These are phyloP conservation scores for Colletotrichum sp. DNA, from an alignment of 2,329 filamentous ascomycete species.

Conservation along the genomic window DNA sequence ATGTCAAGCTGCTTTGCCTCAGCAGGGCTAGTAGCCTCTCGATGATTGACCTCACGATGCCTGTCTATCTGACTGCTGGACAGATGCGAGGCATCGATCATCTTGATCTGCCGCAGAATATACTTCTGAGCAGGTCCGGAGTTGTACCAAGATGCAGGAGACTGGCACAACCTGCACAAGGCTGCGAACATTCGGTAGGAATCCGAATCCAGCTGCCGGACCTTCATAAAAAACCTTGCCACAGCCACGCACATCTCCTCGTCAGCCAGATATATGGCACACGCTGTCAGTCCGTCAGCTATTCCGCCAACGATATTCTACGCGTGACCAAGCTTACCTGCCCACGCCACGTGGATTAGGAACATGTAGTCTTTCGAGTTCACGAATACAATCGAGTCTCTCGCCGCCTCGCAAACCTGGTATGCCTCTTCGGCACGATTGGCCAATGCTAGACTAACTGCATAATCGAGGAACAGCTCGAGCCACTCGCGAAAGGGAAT, in stretches of 20 bases:
- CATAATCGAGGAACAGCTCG: slow-evolving; percentile 88
- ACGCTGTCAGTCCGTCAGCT: slow-evolving; percentile 57
- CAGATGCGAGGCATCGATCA: slow-evolving; percentile 71
- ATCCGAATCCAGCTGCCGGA: slow-evolving; percentile 80
- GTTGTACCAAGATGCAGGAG: slow-evolving; percentile 77
- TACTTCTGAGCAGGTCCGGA: slow-evolving; percentile 88
- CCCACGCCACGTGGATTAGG: slow-evolving; percentile 78
- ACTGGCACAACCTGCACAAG: slow-evolving; percentile 77
- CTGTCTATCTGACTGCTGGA: slow-evolving; percentile 6
- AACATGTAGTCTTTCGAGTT: slow-evolving; percentile 72
- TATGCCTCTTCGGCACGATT: slow-evolving; percentile 77
- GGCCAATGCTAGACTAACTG: slow-evolving; percentile 73
- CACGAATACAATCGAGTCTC: slow-evolving; percentile 83
- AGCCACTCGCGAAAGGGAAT: slow-evolving; percentile 87
- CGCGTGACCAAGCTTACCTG: slow-evolving; percentile 50
- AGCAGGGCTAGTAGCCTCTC: slow-evolving; percentile 28
- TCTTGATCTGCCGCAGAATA: slow-evolving; percentile 88
- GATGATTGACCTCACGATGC: slow-evolving; percentile 35
- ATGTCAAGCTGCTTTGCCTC: slow-evolving; percentile 66
- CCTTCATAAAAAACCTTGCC: slow-evolving; percentile 83
- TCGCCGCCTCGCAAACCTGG: slow-evolving; percentile 77
- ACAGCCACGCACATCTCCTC: slow-evolving; percentile 76
- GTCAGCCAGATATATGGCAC: slow-evolving; percentile 82
- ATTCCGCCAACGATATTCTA: background rate
- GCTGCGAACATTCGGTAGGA: slow-evolving; percentile 83